Conservation (phyloP, 805 yeast species). For the Metschnikowia colocasiae region DNA sequence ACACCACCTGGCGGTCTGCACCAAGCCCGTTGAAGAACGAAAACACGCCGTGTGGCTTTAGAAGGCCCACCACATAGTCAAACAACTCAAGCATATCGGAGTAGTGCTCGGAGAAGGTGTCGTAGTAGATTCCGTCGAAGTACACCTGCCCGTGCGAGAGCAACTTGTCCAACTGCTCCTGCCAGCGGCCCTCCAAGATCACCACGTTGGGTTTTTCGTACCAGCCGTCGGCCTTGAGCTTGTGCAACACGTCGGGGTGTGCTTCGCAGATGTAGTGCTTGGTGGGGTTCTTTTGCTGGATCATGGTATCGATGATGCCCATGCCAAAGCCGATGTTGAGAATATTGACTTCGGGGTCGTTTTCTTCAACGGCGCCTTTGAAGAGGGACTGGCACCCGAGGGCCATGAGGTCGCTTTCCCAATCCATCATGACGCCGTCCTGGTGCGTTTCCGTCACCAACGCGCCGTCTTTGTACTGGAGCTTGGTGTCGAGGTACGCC, state of each 20-base stretch:
- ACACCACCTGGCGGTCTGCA: slow-evolving; percentile 41
- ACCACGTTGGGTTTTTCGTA: slow-evolving; percentile 66
- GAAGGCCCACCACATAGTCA: slow-evolving; percentile 74
- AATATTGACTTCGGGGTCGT: slow-evolving; percentile 45
- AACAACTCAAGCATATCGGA: slow-evolving; percentile 82
- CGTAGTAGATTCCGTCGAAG: slow-evolving; percentile 90
- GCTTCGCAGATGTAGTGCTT: slow-evolving; percentile 90
- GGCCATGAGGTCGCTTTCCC: slow-evolving; percentile 85
- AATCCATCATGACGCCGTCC: slow-evolving; percentile 97
- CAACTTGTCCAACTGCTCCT: slow-evolving; percentile 66
- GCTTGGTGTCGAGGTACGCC: slow-evolving; percentile 60
- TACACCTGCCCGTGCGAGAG: slow-evolving; percentile 60
- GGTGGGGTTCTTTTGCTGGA: slow-evolving; percentile 48
- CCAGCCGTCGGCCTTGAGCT: slow-evolving; percentile 79
- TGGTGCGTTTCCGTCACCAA: slow-evolving; percentile 65
- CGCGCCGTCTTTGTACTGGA: slow-evolving; percentile 66
- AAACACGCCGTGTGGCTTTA: slow-evolving; percentile 78
- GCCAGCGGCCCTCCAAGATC: slow-evolving; percentile 89
- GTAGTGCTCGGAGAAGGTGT: slow-evolving; percentile 91
- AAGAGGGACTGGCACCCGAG: slow-evolving; percentile 76
- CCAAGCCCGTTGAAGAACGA: slow-evolving; percentile 87
- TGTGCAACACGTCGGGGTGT: slow-evolving; percentile 81
- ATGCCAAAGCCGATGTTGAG: slow-evolving; percentile 92
- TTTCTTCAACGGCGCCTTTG: slow-evolving; percentile 34
- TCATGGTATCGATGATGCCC: slow-evolving; percentile 89